These are phyloP conservation scores for Fusarium algeriense DNA, from an alignment of 2,329 filamentous ascomycete species.

Conservation along the genomic window DNA sequence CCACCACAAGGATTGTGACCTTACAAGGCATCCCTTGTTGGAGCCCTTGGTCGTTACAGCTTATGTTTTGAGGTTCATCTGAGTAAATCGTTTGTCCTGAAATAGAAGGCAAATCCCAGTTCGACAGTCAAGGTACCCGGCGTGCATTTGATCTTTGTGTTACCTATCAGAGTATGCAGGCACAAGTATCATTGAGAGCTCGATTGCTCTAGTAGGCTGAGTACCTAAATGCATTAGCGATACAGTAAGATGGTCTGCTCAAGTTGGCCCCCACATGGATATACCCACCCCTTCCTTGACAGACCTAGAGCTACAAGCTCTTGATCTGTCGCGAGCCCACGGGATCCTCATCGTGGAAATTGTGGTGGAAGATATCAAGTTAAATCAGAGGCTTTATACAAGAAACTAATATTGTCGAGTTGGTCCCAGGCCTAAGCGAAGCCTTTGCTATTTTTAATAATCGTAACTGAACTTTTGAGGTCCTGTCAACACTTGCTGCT, in stretches of 20 bases:
- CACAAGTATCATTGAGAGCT: background rate
- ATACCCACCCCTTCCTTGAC: slow-evolving; percentile 32
- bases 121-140: background rate
- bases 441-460: background rate
- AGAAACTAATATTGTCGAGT: background rate
- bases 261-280: slow-evolving; percentile 34
- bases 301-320: slow-evolving; percentile 18
- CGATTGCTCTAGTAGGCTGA: slow-evolving; percentile 8
- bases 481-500: slow-evolving; percentile 18
- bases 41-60: slow-evolving; percentile 14
- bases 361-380: background rate
- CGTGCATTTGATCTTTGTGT: background rate
- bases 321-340: background rate
- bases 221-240: slow-evolving; percentile 4
- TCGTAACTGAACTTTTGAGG: slow-evolving; percentile 1
- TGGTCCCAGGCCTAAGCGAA: background rate
- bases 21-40: slow-evolving; percentile 28
- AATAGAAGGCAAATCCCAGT: background rate
- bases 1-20: slow-evolving; percentile 26
- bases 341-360: background rate
- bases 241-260: background rate
- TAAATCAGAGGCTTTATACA: background rate
- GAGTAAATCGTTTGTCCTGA: background rate
- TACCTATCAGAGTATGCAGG: background rate
- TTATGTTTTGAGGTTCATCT: background rate